phyloP scores from a whole-genome alignment of 306 rosid genomes.

The Dryas drummondii region DNA sequence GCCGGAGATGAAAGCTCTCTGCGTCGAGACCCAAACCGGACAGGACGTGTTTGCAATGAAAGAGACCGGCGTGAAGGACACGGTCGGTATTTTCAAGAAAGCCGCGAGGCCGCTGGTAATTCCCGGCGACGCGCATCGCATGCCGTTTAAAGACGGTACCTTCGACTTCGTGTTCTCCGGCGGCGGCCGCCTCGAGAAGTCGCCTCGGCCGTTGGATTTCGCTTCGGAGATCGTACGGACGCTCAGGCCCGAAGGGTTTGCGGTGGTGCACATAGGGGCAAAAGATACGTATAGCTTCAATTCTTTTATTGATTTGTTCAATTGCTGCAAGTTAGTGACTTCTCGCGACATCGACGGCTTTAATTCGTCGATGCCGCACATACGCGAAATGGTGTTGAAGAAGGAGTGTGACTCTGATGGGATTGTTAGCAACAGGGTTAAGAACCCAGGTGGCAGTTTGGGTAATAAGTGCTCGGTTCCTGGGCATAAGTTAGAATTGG shows the following conservation, averaged over 20 bases:
- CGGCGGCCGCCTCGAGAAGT: slow-evolving; percentile 47
- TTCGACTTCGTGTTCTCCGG: slow-evolving; percentile 87
- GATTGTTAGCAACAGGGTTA: slow-evolving; percentile 20
- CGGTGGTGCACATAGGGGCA: slow-evolving; percentile 73
- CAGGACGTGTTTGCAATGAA: slow-evolving; percentile 71
- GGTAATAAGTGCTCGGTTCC: slow-evolving; percentile 68
- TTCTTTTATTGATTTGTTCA: slow-evolving; percentile 81
- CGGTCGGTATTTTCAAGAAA: slow-evolving; percentile 73
- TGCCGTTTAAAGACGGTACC: slow-evolving; percentile 53
- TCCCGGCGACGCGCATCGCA: slow-evolving; percentile 50
- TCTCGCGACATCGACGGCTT: slow-evolving; percentile 63
- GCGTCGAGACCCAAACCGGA: slow-evolving; percentile 73
- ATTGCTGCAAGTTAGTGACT: slow-evolving; percentile 66
- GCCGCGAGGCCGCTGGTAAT: slow-evolving; percentile 61
- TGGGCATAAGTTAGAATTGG: slow-evolving; percentile 63
- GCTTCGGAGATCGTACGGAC: slow-evolving; percentile 76
- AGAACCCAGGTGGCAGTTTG: slow-evolving; percentile 27
- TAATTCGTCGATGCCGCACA: slow-evolving; percentile 57
- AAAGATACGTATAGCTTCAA: slow-evolving; percentile 87
- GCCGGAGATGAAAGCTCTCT: slow-evolving; percentile 50
- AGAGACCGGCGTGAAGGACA: slow-evolving; percentile 57
- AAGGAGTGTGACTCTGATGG: slow-evolving; percentile 41
- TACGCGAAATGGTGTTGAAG: slow-evolving; percentile 71
- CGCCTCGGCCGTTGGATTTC: slow-evolving; percentile 48
- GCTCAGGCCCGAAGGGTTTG: slow-evolving; percentile 78